A percentile compares a stretch with the other conserved stretches of the same genome.
These are phyloP conservation scores for Amanita exitialis DNA, from an alignment of 768 basidiomycete species.

Conservation along the genomic window DNA sequence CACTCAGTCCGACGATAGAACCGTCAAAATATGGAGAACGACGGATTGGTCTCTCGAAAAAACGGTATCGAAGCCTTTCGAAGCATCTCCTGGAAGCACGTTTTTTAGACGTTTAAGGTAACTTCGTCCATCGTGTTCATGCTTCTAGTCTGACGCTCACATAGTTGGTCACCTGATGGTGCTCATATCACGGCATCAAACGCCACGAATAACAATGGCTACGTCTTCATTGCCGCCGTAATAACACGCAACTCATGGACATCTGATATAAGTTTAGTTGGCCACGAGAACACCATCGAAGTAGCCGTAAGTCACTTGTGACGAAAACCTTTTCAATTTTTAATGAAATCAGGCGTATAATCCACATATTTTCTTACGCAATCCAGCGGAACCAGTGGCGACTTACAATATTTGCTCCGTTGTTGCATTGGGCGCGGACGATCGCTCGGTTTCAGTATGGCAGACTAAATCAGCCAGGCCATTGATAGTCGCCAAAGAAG, in stretches of 20 bases:
- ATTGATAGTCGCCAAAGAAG: conserved; percentile 86
- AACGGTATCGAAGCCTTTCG: conserved; percentile 84
- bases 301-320: conserved; percentile 58
- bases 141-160: not conserved
- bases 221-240: conserved; percentile 95
- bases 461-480: conserved; percentile 88
- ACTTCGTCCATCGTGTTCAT: conserved; percentile 4
- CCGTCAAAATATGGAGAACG: conserved; percentile 95
- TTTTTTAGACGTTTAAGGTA: conserved; percentile 89
- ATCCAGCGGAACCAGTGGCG: conserved; percentile 52
- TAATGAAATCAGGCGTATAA: conserved; percentile 64
- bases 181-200: conserved; percentile 97
- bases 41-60: conserved; percentile 84
- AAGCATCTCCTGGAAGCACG: conserved; percentile 88
- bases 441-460: conserved; percentile 93
- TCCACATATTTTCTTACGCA: conserved; percentile 86
- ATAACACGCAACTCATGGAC: conserved; percentile 87
- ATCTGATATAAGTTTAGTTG: conserved; percentile 88
- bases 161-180: conserved; percentile 98
- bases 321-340: not conserved
- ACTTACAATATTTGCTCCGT: conserved; percentile 86
- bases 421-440: conserved; percentile 89
- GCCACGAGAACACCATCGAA: conserved; percentile 95
- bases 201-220: conserved; percentile 91
- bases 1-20: conserved; percentile 94